These are phyloP conservation scores for Globisporangium abappressorium DNA, from an alignment of 352 stramenopile genomes.

Conservation along the genomic window DNA sequence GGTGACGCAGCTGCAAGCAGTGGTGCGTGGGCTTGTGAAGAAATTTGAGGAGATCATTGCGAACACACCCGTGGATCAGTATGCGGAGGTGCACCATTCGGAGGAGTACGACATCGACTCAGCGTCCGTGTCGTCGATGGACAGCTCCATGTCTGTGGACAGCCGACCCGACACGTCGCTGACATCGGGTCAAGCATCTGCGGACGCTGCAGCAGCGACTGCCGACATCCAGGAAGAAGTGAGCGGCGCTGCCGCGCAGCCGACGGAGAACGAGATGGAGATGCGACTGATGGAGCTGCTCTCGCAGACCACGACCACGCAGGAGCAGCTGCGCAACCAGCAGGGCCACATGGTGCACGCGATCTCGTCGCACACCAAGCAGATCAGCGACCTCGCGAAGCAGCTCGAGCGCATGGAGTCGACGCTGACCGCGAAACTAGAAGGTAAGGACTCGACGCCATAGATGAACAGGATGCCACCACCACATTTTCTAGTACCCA, in stretches of 20 bases:
- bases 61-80: slow-evolving; percentile 21
- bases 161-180: slow-evolving; percentile 9
- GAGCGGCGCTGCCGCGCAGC: slow-evolving; percentile 4
- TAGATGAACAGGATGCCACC: neutral
- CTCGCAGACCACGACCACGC: slow-evolving; percentile 76
- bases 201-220: neutral
- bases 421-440: slow-evolving; percentile 60
- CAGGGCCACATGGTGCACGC: slow-evolving; percentile 80
- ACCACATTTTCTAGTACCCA: neutral
- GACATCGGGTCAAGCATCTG: neutral
- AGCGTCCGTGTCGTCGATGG: slow-evolving; percentile 19
- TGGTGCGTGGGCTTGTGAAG: slow-evolving; percentile 71
- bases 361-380: slow-evolving; percentile 70
- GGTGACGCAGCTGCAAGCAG: slow-evolving; percentile 60
- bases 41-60: slow-evolving; percentile 71
- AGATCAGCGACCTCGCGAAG: slow-evolving; percentile 77
- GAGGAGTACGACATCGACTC: slow-evolving; percentile 16
- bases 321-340: slow-evolving; percentile 78
- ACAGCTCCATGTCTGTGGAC: slow-evolving; percentile 21
- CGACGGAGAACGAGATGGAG: slow-evolving; percentile 69
- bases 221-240: slow-evolving; percentile 12
- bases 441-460: slow-evolving; percentile 9
- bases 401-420: slow-evolving; percentile 79
- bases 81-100: neutral
- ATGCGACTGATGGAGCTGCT: slow-evolving; percentile 67